Base-by-base conservation (phyloP, 257 asterid species). In the Mitragyna speciosa region DNA sequence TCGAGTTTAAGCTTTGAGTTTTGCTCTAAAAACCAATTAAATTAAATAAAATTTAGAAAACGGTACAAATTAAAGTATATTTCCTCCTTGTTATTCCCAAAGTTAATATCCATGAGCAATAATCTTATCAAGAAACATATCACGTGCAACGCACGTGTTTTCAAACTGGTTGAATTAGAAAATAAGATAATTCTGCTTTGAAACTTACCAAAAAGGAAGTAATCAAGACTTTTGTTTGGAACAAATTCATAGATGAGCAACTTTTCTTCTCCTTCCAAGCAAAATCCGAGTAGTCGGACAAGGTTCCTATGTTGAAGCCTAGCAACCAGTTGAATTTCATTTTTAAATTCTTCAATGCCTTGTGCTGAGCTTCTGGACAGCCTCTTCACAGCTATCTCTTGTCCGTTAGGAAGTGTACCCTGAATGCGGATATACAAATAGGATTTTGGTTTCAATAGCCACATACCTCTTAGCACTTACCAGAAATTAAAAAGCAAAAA, bases 321-420 rank as follows among this genome's bases (percentile, higher is more conserved):
- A 48, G 82, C 80, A 43, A 85, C 73, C 7, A 85, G 14, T 26
- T 10, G 24, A 41, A 79, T 81, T 78, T 85, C 88, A 15, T 82
- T 85, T 30, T 68, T 82, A 22, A 82, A 85, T 73, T 82, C 84
- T 10, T 33, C 63, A 41, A 43, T 72, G 7, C 89, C 89, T 71
- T 86, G 89, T 2, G 76, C 58, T 15, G 87, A 86, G 17, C 26
- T 63, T 56, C 36, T 68, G 22, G 84, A 83, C 26, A 86, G 48
- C 24, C 85, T 86, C 72, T 83, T 86, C 78, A 86, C 87, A 20
- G 89, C 87, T 78, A 86, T 67, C 39, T 43, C 70, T 66, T 80
- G 70, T 19, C 85, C 89, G n/a, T 75, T 72, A 0, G 73, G 4
- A 28, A 86, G 79, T 67, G 45, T 48, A 78, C 87, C 87, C 87